phyloP scores from a whole-genome alignment of 495 filamentous ascomycete species.

The Aspergillus taichungensis region DNA sequence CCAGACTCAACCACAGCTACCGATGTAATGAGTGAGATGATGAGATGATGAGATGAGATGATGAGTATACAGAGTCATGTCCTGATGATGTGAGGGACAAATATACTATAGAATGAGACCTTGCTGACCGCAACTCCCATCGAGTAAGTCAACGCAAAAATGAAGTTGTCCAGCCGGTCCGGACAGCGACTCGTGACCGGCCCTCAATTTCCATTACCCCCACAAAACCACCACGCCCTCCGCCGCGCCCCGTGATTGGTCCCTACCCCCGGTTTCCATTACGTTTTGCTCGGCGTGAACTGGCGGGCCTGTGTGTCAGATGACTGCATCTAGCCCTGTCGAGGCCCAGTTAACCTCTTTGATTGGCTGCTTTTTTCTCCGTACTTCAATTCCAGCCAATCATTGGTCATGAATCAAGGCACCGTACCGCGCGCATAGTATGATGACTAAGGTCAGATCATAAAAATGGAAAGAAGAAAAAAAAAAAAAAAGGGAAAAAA shows the following conservation, averaged over 20 bases:
- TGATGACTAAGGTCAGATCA: not conserved
- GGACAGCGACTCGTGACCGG: constrained; percentile 11
- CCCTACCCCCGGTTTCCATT: constrained; percentile 26
- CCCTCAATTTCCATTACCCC: constrained; percentile 24
- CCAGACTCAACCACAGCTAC: too few relatives aligned
- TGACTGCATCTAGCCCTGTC: constrained; percentile 9
- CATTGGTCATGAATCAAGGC: not conserved
- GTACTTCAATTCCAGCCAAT: not conserved
- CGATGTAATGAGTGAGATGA: too few relatives aligned
- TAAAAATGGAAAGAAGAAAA: not conserved
- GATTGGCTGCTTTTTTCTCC: too few relatives aligned
- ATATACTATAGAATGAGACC: too few relatives aligned
- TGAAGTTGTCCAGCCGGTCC: too few relatives aligned
- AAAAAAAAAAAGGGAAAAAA: not conserved
- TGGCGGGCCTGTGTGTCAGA: constrained; percentile 21
- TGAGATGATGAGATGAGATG: too few relatives aligned
- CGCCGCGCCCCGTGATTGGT: constrained; percentile 18
- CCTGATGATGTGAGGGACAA: too few relatives aligned
- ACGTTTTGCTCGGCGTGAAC: constrained; percentile 22
- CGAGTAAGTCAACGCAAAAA: too few relatives aligned
- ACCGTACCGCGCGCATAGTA: constrained; percentile 7
- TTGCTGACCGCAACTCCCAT: too few relatives aligned
- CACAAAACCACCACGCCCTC: constrained; percentile 17
- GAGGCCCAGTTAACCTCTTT: too few relatives aligned
- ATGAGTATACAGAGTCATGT: too few relatives aligned